These are phyloP conservation scores for Aspergillus hortae DNA, from an alignment of 2,329 filamentous ascomycete species.

Conservation along the genomic window DNA sequence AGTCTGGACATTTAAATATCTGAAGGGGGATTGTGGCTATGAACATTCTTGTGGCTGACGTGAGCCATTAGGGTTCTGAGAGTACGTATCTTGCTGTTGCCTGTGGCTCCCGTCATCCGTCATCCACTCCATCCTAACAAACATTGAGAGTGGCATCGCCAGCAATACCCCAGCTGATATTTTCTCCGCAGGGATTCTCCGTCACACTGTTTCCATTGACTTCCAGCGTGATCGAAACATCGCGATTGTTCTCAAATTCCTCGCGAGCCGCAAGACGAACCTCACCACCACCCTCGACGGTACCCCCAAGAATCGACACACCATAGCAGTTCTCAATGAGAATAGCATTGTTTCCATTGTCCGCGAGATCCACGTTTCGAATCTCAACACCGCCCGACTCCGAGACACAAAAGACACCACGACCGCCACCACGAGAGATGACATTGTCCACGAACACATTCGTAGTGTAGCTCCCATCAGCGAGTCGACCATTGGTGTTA, in stretches of 20 bases:
- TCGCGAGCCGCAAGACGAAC: conserved; percentile 6
- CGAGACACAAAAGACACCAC: conserved; percentile 11
- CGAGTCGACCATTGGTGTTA: conserved; percentile 5
- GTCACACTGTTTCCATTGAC: conserved; percentile 4
- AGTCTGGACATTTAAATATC: too few species aligned
- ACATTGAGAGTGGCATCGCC: conserved; percentile 5
- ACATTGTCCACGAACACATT: conserved; percentile 11
- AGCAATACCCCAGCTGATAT: conserved; percentile 10
- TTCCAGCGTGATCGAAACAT: conserved; percentile 8
- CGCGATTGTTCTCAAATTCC: conserved; percentile 6
- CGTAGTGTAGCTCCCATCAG: conserved; percentile 8
- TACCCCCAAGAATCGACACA: conserved; percentile 7
- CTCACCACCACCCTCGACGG: conserved; percentile 8
- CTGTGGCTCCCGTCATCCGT: conserved; percentile 1
- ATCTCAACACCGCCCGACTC: conserved; percentile 9
- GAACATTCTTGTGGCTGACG: background rate
- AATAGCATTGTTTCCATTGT: conserved; percentile 11
- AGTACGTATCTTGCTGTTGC: too few species aligned
- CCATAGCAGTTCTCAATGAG: conserved; percentile 13
- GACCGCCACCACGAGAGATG: conserved; percentile 7
- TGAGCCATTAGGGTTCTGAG: background rate
- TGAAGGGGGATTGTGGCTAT: too few species aligned
- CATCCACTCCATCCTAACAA: conserved; percentile 5
- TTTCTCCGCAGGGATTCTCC: conserved; percentile 11
- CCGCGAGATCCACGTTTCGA: conserved; percentile 3